Conservation (phyloP, 2,329 filamentous ascomycete genomes). For the Fusarium cicatricum region DNA sequence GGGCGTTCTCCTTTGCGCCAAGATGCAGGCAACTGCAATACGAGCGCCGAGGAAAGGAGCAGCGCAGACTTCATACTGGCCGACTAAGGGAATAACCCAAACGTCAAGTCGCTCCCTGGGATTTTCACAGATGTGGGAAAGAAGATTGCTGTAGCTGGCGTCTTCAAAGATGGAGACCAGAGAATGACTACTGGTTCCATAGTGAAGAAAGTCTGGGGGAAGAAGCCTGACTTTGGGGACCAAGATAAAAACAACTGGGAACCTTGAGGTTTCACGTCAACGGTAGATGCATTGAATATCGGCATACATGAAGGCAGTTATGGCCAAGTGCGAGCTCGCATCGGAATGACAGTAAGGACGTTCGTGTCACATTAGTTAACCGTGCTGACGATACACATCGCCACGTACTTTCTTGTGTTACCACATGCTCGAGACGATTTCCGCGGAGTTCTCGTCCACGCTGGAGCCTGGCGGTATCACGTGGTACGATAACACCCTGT, state of each 20-base stretch:
- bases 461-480: constrained; percentile 48
- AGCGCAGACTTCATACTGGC: constrained; percentile 33
- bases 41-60: not conserved
- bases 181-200: constrained; percentile 21
- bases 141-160: constrained; percentile 25
- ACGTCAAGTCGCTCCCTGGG: constrained; percentile 33
- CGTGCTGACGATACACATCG: constrained; percentile 42
- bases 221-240: constrained; percentile 41
- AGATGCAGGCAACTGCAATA: not conserved
- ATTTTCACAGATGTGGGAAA: constrained; percentile 20
- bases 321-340: constrained; percentile 46
- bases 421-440: constrained; percentile 46
- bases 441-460: constrained; percentile 44
- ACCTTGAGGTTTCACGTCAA: constrained; percentile 48
- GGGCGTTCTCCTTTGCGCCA: constrained; percentile 1
- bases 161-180: constrained; percentile 38
- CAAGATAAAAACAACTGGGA: constrained; percentile 45
- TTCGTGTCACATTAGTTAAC: constrained; percentile 46
- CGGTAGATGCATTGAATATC: constrained; percentile 43
- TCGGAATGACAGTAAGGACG: constrained; percentile 32
- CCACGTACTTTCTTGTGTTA: constrained; percentile 47
- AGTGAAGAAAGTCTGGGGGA: constrained; percentile 31
- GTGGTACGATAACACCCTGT: constrained; percentile 49
- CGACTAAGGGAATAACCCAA: constrained; percentile 33
- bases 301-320: constrained; percentile 46